Base-by-base conservation (phyloP, 192 early-diverging fungal genomes). In the Chytriomyces sp. region DNA sequence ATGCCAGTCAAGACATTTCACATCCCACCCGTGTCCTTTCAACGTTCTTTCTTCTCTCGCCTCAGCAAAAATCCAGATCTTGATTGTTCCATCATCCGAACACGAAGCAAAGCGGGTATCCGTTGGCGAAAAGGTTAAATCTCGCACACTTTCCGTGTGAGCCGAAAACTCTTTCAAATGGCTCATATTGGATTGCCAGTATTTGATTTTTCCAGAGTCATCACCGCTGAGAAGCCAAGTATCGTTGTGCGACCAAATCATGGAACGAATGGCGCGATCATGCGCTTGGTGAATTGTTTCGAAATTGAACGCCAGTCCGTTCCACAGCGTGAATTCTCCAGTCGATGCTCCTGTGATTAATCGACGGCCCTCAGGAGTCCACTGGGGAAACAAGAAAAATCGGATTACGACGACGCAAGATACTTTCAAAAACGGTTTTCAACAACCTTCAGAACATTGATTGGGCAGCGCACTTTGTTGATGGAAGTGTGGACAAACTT, bases 281-380 rank as follows among this genome's bases (percentile, higher is more conserved):
- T 99, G 97, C 3, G 97, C 94, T 87, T 97, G 94, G 72, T 96
- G 85, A 82, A 96, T 97, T 11, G 95, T 98, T 76, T 98, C 97
- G 82, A 98, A 99, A 79, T 99, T 99, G 77, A 99, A 98, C 0
- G 94, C 96, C 26, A 97, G 84, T 2, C 96, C 96, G 79, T 95
- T 97, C 97, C 97, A 99, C 35, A 97, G 82, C 4, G 96, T 99
- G 69, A 99, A 95, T 82, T 98, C 96, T 11, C 97, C 97, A 76
- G 88, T 91, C 0, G 94, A 94, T 0, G 95, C 92, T 9, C 96
- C 97, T 3, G 97, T 97, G 16, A 97, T 93, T 9, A 99, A 82
- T 45, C 96, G 89, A 20, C 97, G 84, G 20, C 96, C 96, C 80
- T 99, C 97, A 0, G 97, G 97, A 16, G 94, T 97, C 96, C 96